Conservation (phyloP, 352 stramenopile genomes). For the Phytophthora fragariae region DNA sequence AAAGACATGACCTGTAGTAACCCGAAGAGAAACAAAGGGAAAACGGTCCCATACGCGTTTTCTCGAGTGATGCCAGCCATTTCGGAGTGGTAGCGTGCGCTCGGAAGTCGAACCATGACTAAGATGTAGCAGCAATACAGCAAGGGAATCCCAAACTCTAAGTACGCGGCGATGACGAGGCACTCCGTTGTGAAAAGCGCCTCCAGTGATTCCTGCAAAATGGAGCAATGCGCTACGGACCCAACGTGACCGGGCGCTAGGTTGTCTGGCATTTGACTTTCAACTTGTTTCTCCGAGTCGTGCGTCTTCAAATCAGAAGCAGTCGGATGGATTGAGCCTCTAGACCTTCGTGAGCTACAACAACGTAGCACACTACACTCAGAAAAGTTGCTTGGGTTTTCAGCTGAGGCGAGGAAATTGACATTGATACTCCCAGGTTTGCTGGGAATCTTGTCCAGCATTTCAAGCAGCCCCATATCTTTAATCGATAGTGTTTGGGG, state of each 20-base stretch:
- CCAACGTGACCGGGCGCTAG: background rate
- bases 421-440: background rate
- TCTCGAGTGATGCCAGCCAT: background rate
- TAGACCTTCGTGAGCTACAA: background rate
- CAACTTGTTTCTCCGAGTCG: background rate
- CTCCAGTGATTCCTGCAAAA: constrained; percentile 2
- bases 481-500: background rate
- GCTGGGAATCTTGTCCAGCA: background rate
- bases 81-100: background rate
- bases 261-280: background rate
- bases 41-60: background rate
- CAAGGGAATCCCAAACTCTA: constrained; percentile 1
- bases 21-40: background rate
- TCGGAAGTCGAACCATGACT: background rate
- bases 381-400: background rate
- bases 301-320: background rate
- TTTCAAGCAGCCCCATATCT: background rate
- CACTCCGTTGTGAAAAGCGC: constrained; percentile 1
- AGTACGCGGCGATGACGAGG: background rate
- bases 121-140: background rate
- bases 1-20: background rate
- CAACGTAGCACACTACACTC: background rate
- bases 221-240: background rate
- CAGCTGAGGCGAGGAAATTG: background rate
- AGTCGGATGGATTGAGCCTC: background rate